Percentiles rank a stretch among this genome's conserved stretches.
phyloP scores from a whole-genome alignment of 352 stramenopile species.

The Phytophthora crassamura region DNA sequence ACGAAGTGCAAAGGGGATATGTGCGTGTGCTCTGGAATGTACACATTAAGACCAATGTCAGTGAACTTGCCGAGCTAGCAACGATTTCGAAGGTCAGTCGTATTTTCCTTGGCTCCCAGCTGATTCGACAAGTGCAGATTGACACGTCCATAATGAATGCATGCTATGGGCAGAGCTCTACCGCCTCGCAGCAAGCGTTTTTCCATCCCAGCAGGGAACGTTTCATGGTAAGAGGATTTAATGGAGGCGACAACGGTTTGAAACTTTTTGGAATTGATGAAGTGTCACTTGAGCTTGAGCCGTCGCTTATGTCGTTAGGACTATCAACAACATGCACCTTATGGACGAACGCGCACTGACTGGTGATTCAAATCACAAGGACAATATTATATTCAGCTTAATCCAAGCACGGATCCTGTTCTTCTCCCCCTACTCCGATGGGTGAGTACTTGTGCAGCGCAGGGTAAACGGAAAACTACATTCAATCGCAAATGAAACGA shows the following conservation, averaged over 20 bases:
- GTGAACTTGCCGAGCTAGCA: slow-evolving; percentile 45
- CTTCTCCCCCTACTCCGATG: slow-evolving; percentile 54
- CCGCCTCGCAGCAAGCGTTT: slow-evolving; percentile 16
- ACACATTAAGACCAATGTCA: slow-evolving; percentile 58
- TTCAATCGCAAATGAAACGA: slow-evolving; percentile 71
- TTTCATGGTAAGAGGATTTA: slow-evolving; percentile 52
- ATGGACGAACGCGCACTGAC: slow-evolving; percentile 44
- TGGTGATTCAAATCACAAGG: slow-evolving; percentile 63
- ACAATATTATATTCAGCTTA: slow-evolving; percentile 58
- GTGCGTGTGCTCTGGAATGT: slow-evolving; percentile 42
- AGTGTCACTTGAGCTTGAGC: slow-evolving; percentile 67
- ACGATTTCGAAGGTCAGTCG: slow-evolving; percentile 53
- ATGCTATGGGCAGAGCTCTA: slow-evolving; percentile 44
- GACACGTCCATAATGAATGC: slow-evolving; percentile 48
- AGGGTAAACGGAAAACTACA: slow-evolving; percentile 52
- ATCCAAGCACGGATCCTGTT: slow-evolving; percentile 29
- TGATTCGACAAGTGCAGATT: slow-evolving; percentile 49
- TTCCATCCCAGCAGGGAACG: slow-evolving; percentile 49
- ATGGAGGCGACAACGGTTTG: slow-evolving; percentile 46
- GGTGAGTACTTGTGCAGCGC: slow-evolving; percentile 63
- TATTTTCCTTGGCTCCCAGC: slow-evolving; percentile 50
- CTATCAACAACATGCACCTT: slow-evolving; percentile 55
- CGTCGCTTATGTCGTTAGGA: slow-evolving; percentile 57
- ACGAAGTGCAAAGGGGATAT: slow-evolving; percentile 31
- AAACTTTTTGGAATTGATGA: slow-evolving; percentile 76